Evolutionary conservation across 805 yeast genomes (phyloP).

Genomic region (Komagataella pastoris): DNA sequence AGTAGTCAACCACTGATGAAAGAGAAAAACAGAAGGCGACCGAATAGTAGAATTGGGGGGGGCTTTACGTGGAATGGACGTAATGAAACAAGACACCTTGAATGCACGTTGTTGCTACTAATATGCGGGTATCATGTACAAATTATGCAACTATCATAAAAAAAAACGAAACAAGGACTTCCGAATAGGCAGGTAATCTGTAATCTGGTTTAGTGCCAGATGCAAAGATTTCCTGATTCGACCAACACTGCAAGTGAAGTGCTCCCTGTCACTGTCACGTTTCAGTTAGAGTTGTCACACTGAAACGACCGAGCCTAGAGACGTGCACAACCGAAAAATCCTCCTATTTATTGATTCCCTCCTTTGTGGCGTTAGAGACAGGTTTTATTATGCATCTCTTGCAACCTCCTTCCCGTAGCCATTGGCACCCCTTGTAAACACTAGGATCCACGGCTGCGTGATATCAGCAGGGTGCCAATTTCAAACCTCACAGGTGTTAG

Average conservation of each 20-base stretch:
- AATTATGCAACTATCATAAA: not conserved
- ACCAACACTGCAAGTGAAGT: not conserved
- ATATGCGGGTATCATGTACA: not conserved
- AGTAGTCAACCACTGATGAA: not conserved
- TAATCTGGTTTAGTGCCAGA: too few species aligned
- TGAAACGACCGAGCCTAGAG: too few species aligned
- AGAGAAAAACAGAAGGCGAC: not conserved
- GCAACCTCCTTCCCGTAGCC: not conserved
- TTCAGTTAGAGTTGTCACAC: not conserved
- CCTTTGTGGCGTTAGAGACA: too few species aligned
- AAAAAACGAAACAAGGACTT: not conserved
- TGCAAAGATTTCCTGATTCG: not conserved
- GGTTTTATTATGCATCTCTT: too few species aligned
- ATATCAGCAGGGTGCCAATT: too few species aligned
- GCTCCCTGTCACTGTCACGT: not conserved
- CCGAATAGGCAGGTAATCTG: too few species aligned
- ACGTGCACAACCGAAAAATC: too few species aligned
- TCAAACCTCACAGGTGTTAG: too few species aligned
- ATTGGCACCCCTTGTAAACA: not conserved
- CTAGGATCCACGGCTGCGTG: not conserved
- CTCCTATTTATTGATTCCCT: too few species aligned
- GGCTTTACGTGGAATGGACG: not conserved
- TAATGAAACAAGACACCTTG: not conserved
- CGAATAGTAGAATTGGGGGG: not conserved
- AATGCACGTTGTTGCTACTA: not conserved